Base-by-base conservation (phyloP, 805 yeast genomes). In the Pichia insulana region DNA sequence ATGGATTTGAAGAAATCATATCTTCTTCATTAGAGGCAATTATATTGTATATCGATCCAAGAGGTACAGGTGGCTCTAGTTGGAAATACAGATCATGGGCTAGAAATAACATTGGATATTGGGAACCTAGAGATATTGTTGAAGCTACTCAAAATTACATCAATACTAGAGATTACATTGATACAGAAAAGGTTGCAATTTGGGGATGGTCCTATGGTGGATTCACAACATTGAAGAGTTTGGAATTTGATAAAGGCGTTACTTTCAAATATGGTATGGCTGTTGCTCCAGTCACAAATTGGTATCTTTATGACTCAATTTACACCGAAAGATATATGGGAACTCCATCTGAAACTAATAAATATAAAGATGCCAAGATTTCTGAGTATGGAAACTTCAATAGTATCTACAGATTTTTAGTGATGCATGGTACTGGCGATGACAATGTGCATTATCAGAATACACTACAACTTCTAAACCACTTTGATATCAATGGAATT, bases 141-240 rank as follows among this genome's bases (percentile, higher is more conserved):
- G 66, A 65, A 4, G 70, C 76, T 0, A 69, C 77, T 0, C 60
- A 72, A 33, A 67, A 65, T 30, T 78, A 76, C 56, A 70, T 83
- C 7, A 45, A 62, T 18, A 61, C 60, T 7, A 66, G 67, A 43
- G 55, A 63, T 12, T 71, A 70, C 46, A 68, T 84, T 16, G 81
- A 83, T 54, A 51, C 51, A 3, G 65, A 69, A 1, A 66, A 66
- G 43, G 74, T 81, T 4, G 85, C 87, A 0, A 70, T 83, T 31
- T 84, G 92, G 89, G 95, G 95, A 13, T 84, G 92, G 89, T 80
- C 89, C 0, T 84, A 83, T 59, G 95, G 95, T 42, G 95, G 90
- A 1, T 84, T 80, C 55, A 68, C 80, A 8, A 79, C 90, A 0
- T 61, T 84, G 41, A 84, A 84, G 57, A 81, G 89, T 0, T 56